These are phyloP conservation scores for Chloris gayana DNA, from an alignment of 176 grass and related monocot genomes.

Conservation along the genomic window DNA sequence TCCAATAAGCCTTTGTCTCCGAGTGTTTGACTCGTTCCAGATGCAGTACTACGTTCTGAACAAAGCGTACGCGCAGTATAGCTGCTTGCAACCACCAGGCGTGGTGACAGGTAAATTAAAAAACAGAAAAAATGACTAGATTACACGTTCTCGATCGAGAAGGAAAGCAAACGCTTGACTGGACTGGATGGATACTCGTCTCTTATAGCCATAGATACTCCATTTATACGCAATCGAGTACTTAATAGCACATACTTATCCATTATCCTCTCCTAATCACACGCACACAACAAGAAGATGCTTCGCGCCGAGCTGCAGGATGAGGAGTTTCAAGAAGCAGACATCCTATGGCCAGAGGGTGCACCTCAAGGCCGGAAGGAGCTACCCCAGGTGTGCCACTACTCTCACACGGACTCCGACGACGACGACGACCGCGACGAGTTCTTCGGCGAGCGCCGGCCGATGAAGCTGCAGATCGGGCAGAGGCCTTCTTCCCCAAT, in stretches of 20 bases:
- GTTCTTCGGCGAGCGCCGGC: neutral
- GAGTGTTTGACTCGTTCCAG: slow-evolving; percentile 21
- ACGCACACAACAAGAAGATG: neutral
- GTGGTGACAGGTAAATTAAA: neutral
- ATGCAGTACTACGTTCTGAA: neutral
- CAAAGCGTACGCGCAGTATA: neutral
- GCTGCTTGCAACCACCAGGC: neutral
- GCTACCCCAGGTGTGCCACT: neutral
- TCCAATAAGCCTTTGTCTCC: slow-evolving; percentile 5
- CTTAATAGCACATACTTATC: slow-evolving; percentile 23
- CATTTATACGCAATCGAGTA: slow-evolving; percentile 1
- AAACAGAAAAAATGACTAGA: no score
- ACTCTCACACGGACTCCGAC: neutral
- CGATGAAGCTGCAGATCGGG: neutral
- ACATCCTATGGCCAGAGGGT: slow-evolving; percentile 51
- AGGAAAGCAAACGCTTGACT: no score
- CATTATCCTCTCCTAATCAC: slow-evolving; percentile 21
- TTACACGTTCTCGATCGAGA: no score
- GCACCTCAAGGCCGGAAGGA: slow-evolving; percentile 2
- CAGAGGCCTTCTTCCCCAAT: slow-evolving; percentile 45
- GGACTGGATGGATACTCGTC: neutral
- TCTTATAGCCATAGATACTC: neutral
- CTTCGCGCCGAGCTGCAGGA: neutral
- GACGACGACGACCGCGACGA: neutral
- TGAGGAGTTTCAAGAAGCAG: slow-evolving; percentile 49